These are phyloP conservation scores for Diaporthe batatas DNA, from an alignment of 2,329 filamentous ascomycete genomes.

Conservation along the genomic window DNA sequence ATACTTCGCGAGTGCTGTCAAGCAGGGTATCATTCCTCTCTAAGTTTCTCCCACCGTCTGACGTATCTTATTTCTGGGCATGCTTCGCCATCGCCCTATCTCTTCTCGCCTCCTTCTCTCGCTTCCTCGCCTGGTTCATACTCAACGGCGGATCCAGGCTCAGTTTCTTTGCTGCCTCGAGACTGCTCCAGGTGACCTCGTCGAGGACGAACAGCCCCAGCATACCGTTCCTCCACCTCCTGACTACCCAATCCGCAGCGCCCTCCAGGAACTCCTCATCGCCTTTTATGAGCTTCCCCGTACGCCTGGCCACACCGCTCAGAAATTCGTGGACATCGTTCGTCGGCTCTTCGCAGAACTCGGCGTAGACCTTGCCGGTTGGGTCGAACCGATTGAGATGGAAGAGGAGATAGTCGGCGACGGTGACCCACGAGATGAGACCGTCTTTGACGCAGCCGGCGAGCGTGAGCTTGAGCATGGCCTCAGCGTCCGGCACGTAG, in stretches of 20 bases:
- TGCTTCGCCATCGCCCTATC: constrained; percentile 52
- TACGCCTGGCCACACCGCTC: constrained; percentile 76
- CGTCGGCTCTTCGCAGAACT: constrained; percentile 75
- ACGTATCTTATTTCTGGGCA: constrained; percentile 28
- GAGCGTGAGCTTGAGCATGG: constrained; percentile 95
- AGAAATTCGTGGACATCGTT: constrained; percentile 86
- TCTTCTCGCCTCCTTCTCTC: constrained; percentile 70
- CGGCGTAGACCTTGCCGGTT: constrained; percentile 64
- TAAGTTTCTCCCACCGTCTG: not conserved
- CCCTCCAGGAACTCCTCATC: constrained; percentile 78
- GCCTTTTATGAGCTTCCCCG: constrained; percentile 81
- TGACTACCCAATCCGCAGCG: constrained; percentile 83
- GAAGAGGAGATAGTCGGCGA: constrained; percentile 93
- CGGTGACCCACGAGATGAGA: constrained; percentile 79
- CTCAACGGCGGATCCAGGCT: constrained; percentile 66
- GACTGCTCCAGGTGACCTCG: constrained; percentile 72
- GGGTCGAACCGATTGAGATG: constrained; percentile 80
- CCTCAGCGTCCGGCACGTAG: constrained; percentile 85
- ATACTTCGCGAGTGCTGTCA: not conserved
- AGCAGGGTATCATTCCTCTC: constrained; percentile 40
- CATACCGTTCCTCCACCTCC: constrained; percentile 83
- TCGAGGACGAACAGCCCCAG: constrained; percentile 86
- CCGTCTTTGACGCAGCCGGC: constrained; percentile 93
- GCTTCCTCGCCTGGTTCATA: constrained; percentile 77
- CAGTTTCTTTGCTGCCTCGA: constrained; percentile 63